Conservation (phyloP, 2,329 filamentous ascomycete species). For the Nemania abortiva region DNA sequence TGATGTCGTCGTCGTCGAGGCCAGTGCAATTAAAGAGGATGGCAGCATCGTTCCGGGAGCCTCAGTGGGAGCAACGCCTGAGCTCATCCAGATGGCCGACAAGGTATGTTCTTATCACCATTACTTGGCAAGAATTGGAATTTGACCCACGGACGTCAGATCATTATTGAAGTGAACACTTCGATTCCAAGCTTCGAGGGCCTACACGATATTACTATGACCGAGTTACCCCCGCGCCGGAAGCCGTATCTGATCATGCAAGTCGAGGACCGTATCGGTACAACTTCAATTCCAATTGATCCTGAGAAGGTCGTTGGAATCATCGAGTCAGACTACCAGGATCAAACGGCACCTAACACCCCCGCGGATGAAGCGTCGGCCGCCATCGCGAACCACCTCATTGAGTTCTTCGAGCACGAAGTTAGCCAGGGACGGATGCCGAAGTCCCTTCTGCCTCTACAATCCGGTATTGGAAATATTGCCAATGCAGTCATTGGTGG, state of each 20-base stretch:
- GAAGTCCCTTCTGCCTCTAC: conserved; percentile 80
- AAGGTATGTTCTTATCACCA: conserved; percentile 65
- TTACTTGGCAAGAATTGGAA: background rate
- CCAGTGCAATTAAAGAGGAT: conserved; percentile 87
- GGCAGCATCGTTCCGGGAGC: conserved; percentile 90
- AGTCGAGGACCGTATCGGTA: conserved; percentile 88
- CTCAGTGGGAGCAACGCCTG: conserved; percentile 85
- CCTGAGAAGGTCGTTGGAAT: conserved; percentile 86
- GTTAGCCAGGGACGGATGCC: conserved; percentile 83
- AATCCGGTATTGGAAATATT: conserved; percentile 93
- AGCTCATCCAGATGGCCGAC: conserved; percentile 90
- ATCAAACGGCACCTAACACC: conserved; percentile 78
- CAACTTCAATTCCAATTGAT: conserved; percentile 84
- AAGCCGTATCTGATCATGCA: conserved; percentile 90
- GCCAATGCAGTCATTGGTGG: conserved; percentile 92
- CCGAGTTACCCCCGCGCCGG: conserved; percentile 81
- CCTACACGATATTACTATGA: conserved; percentile 90
- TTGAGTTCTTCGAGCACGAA: conserved; percentile 87
- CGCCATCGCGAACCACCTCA: conserved; percentile 81
- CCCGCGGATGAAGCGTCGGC: conserved; percentile 79
- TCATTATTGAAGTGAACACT: conserved; percentile 94
- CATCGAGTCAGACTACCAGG: conserved; percentile 86
- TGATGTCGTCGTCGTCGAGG: conserved; percentile 88
- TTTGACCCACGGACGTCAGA: conserved; percentile 53
- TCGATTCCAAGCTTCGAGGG: conserved; percentile 86